Conservation (phyloP, 148 eudicot species). For the Vaccinium darrowii region DNA sequence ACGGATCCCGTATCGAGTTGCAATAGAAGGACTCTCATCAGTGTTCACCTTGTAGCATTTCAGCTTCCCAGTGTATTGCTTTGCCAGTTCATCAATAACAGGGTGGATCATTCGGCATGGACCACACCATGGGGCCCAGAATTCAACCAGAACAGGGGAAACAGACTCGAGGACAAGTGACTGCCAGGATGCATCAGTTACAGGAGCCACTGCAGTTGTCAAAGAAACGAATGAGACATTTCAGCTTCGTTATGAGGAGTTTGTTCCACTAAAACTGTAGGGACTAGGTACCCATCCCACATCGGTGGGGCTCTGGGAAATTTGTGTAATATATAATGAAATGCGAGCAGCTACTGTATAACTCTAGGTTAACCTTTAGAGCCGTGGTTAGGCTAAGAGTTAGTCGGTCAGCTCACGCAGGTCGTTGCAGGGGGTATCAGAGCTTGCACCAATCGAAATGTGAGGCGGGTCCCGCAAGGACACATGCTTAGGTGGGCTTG, state of each 20-base stretch:
- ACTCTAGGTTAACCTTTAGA: too few species aligned
- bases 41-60: slow-evolving; percentile 87
- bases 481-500: too few species aligned
- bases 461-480: too few species aligned
- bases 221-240: slow-evolving; percentile 6
- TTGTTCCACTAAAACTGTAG: neutral
- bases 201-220: slow-evolving; percentile 59
- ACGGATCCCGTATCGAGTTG: slow-evolving; percentile 74
- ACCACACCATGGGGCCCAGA: slow-evolving; percentile 99
- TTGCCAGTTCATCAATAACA: slow-evolving; percentile 68
- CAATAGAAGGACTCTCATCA: slow-evolving; percentile 71
- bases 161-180: slow-evolving; percentile 57
- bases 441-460: too few species aligned
- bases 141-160: slow-evolving; percentile 68
- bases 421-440: too few species aligned
- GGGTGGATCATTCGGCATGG: slow-evolving; percentile 91
- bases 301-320: too few species aligned
- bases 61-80: slow-evolving; percentile 67
- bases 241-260: neutral
- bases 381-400: too few species aligned
- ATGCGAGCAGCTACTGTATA: too few species aligned
- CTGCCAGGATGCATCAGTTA: slow-evolving; percentile 60
- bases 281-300: too few species aligned
- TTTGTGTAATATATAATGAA: too few species aligned
- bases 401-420: too few species aligned